Conservation (phyloP, 2,329 filamentous ascomycete genomes). For the Colletotrichum kahawae region DNA sequence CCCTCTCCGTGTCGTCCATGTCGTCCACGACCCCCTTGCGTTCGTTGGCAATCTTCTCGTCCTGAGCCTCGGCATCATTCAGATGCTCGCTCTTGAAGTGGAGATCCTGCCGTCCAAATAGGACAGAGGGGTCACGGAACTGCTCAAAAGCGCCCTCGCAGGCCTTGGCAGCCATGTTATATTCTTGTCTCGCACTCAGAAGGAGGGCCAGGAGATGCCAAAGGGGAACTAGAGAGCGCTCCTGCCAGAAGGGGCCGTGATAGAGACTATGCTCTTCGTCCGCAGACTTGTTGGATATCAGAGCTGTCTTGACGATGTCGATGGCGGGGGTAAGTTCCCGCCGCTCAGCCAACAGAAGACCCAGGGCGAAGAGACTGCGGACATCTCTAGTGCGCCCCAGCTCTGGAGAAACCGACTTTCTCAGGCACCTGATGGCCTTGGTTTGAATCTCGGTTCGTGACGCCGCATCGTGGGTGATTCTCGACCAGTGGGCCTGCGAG, state of each 20-base stretch:
- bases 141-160: slow-evolving; percentile 94
- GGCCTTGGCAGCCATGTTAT: slow-evolving; percentile 76
- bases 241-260: slow-evolving; percentile 61
- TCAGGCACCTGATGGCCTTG: slow-evolving; percentile 78
- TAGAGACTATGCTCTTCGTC: slow-evolving; percentile 48
- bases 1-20: slow-evolving; percentile 85
- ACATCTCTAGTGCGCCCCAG: slow-evolving; percentile 71
- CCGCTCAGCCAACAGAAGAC: slow-evolving; percentile 85
- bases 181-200: slow-evolving; percentile 86
- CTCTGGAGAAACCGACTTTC: slow-evolving; percentile 72
- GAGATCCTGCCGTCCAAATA: slow-evolving; percentile 69
- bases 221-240: slow-evolving; percentile 73
- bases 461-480: slow-evolving; percentile 77
- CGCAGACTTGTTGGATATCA: slow-evolving; percentile 63
- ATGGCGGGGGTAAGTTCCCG: slow-evolving; percentile 82
- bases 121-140: slow-evolving; percentile 73
- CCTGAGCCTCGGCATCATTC: slow-evolving; percentile 53
- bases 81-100: slow-evolving; percentile 70
- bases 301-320: slow-evolving; percentile 77
- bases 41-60: slow-evolving; percentile 29
- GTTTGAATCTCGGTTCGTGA: slow-evolving; percentile 75
- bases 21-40: slow-evolving; percentile 69
- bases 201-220: slow-evolving; percentile 92
- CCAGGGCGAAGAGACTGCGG: slow-evolving; percentile 80
- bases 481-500: slow-evolving; percentile 86